These are phyloP conservation scores for Talaromyces marneffei DNA, from an alignment of 2,329 filamentous ascomycete genomes.

Conservation along the genomic window DNA sequence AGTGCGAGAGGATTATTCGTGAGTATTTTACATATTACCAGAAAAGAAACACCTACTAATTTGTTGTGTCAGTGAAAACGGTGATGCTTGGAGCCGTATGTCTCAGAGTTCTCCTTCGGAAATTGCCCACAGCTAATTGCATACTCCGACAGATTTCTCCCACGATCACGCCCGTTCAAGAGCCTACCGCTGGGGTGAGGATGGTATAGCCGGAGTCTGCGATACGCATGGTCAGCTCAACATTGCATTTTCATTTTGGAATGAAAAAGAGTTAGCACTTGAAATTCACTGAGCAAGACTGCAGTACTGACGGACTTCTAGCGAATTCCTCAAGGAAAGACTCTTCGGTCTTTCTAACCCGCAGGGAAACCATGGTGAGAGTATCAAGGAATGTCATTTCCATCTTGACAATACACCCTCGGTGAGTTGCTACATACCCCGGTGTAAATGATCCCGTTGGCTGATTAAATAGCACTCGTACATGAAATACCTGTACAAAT, in stretches of 20 bases:
- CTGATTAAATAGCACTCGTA: conserved; percentile 68
- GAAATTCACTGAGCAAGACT: neutral
- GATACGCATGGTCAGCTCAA: conserved; percentile 89
- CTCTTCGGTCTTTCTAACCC: conserved; percentile 93
- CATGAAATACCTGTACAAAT: conserved; percentile 99
- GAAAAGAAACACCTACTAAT: neutral
- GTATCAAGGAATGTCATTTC: conserved; percentile 93
- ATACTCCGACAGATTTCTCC: conserved; percentile 65
- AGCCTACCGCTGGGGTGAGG: conserved; percentile 91
- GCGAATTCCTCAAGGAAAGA: conserved; percentile 88
- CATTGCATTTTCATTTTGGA: conserved; percentile 95
- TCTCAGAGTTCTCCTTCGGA: conserved; percentile 4
- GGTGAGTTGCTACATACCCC: conserved; percentile 34
- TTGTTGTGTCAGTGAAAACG: conserved; percentile 55
- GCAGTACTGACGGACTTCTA: conserved; percentile 31
- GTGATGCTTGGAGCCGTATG: conserved; percentile 89
- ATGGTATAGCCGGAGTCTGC: conserved; percentile 92
- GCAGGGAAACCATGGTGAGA: conserved; percentile 95
- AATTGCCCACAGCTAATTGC: neutral
- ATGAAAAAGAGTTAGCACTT: conserved; percentile 75
- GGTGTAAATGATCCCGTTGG: conserved; percentile 20
- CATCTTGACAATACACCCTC: conserved; percentile 90
- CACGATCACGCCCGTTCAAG: conserved; percentile 86
- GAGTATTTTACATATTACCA: conserved; percentile 35
- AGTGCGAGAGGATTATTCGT: conserved; percentile 90